phyloP scores from a whole-genome alignment of 345 rosid species.

The Noccaea caerulescens region DNA sequence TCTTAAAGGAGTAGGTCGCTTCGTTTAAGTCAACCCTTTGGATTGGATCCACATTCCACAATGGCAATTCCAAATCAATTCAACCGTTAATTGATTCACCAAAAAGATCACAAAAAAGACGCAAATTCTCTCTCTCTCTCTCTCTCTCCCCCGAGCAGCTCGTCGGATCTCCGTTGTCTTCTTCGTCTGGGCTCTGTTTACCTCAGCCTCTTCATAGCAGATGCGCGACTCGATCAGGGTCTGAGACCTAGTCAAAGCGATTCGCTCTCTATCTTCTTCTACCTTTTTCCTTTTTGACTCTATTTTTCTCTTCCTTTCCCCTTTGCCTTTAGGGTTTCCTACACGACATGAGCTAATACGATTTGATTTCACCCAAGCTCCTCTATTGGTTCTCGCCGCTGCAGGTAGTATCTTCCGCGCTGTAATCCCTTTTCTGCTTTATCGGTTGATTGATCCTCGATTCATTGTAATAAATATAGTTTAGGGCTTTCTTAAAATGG shows the following conservation, averaged over 20 bases:
- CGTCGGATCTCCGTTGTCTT: conserved; percentile 37
- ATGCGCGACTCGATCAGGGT: conserved; percentile 22
- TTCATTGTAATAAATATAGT: not conserved
- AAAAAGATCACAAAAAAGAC: conserved; percentile 11
- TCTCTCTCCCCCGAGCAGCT: conserved; percentile 24
- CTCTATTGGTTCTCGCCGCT: not conserved
- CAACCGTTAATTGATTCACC: conserved; percentile 25
- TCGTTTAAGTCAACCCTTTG: conserved; percentile 25
- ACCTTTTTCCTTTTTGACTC: conserved; percentile 2
- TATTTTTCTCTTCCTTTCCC: not conserved
- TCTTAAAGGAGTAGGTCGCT: conserved; percentile 13
- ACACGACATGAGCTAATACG: conserved; percentile 28
- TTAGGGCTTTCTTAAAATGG: conserved; percentile 83
- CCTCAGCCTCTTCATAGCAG: not conserved
- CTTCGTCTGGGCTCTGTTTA: conserved; percentile 14
- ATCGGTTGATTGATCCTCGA: not conserved
- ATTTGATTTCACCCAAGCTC: conserved; percentile 20
- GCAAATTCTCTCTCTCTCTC: conserved; percentile 12
- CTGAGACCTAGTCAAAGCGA: conserved; percentile 23
- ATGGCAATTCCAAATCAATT: conserved; percentile 13
- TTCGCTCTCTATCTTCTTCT: not conserved
- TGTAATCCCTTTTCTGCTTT: not conserved
- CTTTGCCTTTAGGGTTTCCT: conserved; percentile 28
- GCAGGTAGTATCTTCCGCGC: conserved; percentile 13
- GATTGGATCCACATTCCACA: conserved; percentile 18